A percentile compares a stretch with the other conserved stretches of the same genome.
Conservation (phyloP, 441 rosid species). For the Erodium trifolium region DNA sequence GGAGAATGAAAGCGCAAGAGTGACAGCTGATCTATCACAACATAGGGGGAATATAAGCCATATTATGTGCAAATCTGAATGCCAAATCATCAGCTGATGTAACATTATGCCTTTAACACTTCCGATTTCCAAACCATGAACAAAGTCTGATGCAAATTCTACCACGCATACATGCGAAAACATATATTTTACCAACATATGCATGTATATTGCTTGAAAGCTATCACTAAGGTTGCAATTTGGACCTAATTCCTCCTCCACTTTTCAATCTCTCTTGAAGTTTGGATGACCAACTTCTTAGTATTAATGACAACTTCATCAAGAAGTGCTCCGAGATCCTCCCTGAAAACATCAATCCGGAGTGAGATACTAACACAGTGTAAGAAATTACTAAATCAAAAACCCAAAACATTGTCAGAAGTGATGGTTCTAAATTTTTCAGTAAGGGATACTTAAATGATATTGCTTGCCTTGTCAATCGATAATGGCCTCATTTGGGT, state of each 20-base stretch:
- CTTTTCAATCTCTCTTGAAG: constrained; percentile 67
- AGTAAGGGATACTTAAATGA: not conserved
- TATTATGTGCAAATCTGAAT: no score
- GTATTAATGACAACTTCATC: constrained; percentile 54
- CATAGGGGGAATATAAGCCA: no score
- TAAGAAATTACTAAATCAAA: not conserved
- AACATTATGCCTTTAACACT: no score
- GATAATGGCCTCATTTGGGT: not conserved
- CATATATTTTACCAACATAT: no score
- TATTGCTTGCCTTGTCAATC: not conserved
- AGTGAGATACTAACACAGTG: not conserved
- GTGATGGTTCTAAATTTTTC: not conserved
- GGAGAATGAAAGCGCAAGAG: no score
- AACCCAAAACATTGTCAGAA: not conserved
- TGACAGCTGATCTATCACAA: no score
- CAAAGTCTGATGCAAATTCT: no score
- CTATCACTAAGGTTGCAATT: not conserved
- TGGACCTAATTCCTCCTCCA: constrained; percentile 41
- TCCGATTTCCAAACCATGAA: no score
- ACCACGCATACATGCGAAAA: no score
- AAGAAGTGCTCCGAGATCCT: constrained; percentile 46
- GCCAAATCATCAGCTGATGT: no score
- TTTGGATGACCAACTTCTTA: constrained; percentile 51
- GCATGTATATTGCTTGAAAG: not conserved
- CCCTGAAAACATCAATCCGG: constrained; percentile 35